phyloP scores from a whole-genome alignment of 768 basidiomycete species.

The Lentinula detonsa region DNA sequence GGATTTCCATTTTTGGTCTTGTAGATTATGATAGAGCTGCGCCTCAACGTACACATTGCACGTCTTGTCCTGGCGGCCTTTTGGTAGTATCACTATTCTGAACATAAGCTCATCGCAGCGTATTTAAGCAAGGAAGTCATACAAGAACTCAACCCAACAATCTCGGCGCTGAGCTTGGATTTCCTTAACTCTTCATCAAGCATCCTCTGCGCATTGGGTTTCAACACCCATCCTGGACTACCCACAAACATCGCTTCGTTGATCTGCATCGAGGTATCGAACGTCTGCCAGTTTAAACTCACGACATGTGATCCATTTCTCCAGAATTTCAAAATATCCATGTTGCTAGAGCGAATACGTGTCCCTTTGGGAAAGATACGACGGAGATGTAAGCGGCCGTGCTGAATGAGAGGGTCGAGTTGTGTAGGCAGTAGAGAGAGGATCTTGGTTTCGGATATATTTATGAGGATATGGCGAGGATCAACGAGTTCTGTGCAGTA shows the following conservation, averaged over 20 bases:
- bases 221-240: constrained; percentile 47
- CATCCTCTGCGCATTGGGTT: constrained; percentile 26
- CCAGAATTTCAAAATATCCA: constrained; percentile 49
- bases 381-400: constrained; percentile 39
- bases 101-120: not conserved
- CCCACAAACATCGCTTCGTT: constrained; percentile 62
- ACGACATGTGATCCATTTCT: constrained; percentile 51
- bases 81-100: constrained; percentile 37
- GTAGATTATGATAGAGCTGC: constrained; percentile 34
- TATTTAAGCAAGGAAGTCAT: constrained; percentile 14
- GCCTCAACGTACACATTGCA: constrained; percentile 39
- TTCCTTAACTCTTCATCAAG: constrained; percentile 13
- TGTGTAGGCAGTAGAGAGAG: constrained; percentile 30
- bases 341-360: constrained; percentile 50
- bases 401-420: constrained; percentile 30
- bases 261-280: constrained; percentile 50
- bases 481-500: constrained; percentile 26
- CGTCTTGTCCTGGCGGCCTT: constrained; percentile 27
- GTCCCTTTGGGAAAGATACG: constrained; percentile 56
- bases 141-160: constrained; percentile 42
- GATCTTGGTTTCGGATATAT: constrained; percentile 50
- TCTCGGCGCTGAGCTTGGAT: constrained; percentile 22
- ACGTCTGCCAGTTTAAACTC: constrained; percentile 60
- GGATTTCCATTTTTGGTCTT: constrained; percentile 38
- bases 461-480: constrained; percentile 49